Conservation (phyloP, 2,329 filamentous ascomycete species). For the Cercospora zeina region DNA sequence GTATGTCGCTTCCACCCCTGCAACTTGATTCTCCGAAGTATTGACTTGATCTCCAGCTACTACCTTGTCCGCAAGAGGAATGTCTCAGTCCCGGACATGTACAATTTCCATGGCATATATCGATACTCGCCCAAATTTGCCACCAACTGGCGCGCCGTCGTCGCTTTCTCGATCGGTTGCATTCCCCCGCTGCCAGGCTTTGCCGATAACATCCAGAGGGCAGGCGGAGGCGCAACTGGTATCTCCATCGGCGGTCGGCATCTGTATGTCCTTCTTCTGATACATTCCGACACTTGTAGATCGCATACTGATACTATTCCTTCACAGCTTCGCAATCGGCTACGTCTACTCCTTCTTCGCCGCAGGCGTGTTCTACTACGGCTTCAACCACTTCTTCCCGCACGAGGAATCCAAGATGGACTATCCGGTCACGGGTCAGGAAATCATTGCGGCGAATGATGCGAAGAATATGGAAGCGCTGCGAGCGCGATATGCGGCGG, state of each 20-base stretch:
- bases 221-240: slow-evolving; percentile 42
- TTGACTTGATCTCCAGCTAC: slow-evolving; percentile 41
- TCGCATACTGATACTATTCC: not conserved
- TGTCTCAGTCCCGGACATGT: slow-evolving; percentile 55
- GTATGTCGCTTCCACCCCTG: slow-evolving; percentile 16
- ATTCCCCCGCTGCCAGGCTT: slow-evolving; percentile 59
- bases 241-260: slow-evolving; percentile 49
- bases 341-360: slow-evolving; percentile 43
- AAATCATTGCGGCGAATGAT: slow-evolving; percentile 48
- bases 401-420: slow-evolving; percentile 85
- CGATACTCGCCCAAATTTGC: slow-evolving; percentile 51
- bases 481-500: slow-evolving; percentile 27
- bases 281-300: not conserved
- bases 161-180: slow-evolving; percentile 59
- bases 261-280: slow-evolving; percentile 38
- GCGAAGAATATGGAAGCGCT: slow-evolving; percentile 35
- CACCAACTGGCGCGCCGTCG: slow-evolving; percentile 60
- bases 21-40: too few relatives aligned
- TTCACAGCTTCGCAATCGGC: slow-evolving; percentile 43
- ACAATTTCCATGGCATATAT: slow-evolving; percentile 53
- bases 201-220: slow-evolving; percentile 44
- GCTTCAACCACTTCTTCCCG: slow-evolving; percentile 40
- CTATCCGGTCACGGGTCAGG: slow-evolving; percentile 66
- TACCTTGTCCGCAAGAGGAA: slow-evolving; percentile 55
- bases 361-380: slow-evolving; percentile 41